Base-by-base conservation (phyloP, 2,329 filamentous ascomycete species). In the Anthostomella pinea region DNA sequence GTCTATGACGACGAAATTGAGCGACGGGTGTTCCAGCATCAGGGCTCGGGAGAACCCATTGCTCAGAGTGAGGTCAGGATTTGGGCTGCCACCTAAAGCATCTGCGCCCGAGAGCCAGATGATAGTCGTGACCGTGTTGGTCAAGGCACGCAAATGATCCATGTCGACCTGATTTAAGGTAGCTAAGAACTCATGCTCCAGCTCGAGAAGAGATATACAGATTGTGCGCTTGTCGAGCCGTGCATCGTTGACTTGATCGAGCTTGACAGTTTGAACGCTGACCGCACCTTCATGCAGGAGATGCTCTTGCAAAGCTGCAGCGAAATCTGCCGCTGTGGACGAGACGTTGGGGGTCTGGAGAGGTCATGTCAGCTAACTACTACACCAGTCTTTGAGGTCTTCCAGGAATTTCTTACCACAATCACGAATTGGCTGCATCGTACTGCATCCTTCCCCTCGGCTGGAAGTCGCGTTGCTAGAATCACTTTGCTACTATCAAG, bases 1-100 rank as follows among this genome's bases (percentile, higher is more conserved):
- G 13, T 50, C 47, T 2, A 50, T 2, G 11, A 50, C 27, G 2
- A 15, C 20, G 6, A 16, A 51, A 3, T 33, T 20, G 3, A 39
- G 13, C 2, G 40, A 8, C 1, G 48, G 48, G 16, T 51, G 48
- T 20, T 51, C 48, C 3, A 51, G 15, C 45, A 43, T 49, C 1
- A 51, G 14, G 3, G 45, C 43, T 4, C 48, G 48, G 2, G 45
- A 46, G 1, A 48, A 28, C 1, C 48, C 48, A 10, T 11, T 29
- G 2, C 38, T 27, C 1, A 52, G 40, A 0, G 47, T 43, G 3
- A 50, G 15, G 17, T 39, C 25, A 0, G 46, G 45, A n/a, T 44
- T 25, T 2, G 41, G 34, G 14, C 13, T 25, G 3, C 15, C 10
- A 8, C 30, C 35, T 16, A 48, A 16, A 32, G 46, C 44, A n/a